These are phyloP conservation scores for Penicillium riverlandense DNA, from an alignment of 495 filamentous ascomycete species.

Conservation along the genomic window DNA sequence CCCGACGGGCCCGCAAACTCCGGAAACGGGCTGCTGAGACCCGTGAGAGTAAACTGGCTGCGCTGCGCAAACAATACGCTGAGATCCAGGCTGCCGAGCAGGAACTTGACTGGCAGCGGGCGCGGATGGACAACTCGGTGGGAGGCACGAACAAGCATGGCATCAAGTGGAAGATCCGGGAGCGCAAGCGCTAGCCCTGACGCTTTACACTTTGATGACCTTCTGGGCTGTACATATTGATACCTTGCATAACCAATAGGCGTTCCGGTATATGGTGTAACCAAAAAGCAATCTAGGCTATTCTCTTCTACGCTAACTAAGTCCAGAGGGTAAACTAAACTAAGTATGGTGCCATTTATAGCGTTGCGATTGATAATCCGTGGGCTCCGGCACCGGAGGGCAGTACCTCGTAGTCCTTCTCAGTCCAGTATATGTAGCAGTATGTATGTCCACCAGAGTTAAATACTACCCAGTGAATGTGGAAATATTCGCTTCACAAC, in stretches of 20 bases:
- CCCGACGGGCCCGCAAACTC: conserved; percentile 37
- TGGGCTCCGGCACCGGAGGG: neutral
- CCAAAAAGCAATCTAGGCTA: no score
- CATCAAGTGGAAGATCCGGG: conserved; percentile 73
- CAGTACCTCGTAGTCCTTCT: no score
- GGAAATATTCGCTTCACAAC: no score
- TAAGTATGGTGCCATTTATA: conserved; percentile 1
- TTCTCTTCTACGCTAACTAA: no score
- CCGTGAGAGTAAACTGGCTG: conserved; percentile 49
- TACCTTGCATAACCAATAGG: neutral
- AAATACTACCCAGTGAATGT: no score
- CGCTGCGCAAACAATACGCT: conserved; percentile 59
- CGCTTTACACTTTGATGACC: conserved; percentile 12
- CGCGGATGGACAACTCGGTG: conserved; percentile 73
- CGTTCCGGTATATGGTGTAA: neutral
- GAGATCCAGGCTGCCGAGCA: conserved; percentile 66
- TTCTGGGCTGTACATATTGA: conserved; percentile 8
- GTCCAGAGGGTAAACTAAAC: no score
- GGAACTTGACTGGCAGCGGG: conserved; percentile 69
- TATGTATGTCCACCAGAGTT: no score
- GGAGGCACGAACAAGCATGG: conserved; percentile 76
- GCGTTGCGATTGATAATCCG: conserved; percentile 3
- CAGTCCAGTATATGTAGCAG: no score
- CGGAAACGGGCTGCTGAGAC: conserved; percentile 42
- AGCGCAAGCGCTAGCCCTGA: conserved; percentile 61